Conservation (phyloP, 2,329 filamentous ascomycete genomes). For the Botryosphaeria dothidea region DNA sequence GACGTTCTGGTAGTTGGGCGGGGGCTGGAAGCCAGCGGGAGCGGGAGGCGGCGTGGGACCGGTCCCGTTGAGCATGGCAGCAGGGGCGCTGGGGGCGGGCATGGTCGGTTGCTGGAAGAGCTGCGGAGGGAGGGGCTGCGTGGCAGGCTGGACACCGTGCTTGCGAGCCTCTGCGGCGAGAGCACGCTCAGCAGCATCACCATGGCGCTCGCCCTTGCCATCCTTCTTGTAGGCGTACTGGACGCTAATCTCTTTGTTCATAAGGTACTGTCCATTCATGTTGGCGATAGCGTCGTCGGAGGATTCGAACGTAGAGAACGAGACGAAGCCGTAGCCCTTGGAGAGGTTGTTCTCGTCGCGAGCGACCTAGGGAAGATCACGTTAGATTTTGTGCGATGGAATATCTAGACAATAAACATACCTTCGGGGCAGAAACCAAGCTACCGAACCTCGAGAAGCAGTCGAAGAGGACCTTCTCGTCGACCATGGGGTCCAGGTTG, state of each 20-base stretch:
- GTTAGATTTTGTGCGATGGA: background rate
- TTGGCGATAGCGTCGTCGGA: conserved; percentile 88
- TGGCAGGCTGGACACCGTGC: conserved; percentile 84
- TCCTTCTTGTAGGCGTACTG: conserved; percentile 99
- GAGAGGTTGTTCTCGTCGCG: conserved; percentile 84
- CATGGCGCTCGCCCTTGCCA: conserved; percentile 93
- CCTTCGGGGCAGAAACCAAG: conserved; percentile 82
- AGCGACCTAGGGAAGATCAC: conserved; percentile 54
- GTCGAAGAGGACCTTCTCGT: conserved; percentile 94
- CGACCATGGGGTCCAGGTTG: conserved; percentile 90
- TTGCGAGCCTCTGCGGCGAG: conserved; percentile 90
- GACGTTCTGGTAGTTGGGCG: conserved; percentile 40
- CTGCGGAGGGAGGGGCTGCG: conserved; percentile 72
- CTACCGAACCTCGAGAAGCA: conserved; percentile 91
- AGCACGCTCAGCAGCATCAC: conserved; percentile 89
- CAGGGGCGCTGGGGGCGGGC: conserved; percentile 42
- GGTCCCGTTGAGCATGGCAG: conserved; percentile 45
- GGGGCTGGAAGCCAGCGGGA: conserved; percentile 19
- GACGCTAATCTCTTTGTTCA: conserved; percentile 94
- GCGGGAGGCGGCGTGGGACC: conserved; percentile 39
- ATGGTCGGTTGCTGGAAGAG: conserved; percentile 55
- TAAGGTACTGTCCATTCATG: conserved; percentile 94
- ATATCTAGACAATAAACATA: conserved; percentile 39
- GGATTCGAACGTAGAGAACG: conserved; percentile 88
- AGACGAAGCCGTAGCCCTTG: conserved; percentile 96